These are phyloP conservation scores for Acmispon strigosus DNA, from an alignment of 306 rosid species.

Conservation along the genomic window DNA sequence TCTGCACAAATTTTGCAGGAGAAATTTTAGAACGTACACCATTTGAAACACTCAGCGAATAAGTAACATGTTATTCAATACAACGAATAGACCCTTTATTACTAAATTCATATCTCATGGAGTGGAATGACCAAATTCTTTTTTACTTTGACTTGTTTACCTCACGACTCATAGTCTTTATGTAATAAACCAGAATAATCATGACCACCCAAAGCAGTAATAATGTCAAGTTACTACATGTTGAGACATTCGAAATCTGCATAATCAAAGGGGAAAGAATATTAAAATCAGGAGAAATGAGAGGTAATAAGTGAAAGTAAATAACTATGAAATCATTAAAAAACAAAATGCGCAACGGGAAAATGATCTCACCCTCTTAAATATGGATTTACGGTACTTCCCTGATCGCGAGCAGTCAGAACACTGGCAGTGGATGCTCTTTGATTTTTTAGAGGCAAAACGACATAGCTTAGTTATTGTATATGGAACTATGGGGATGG, in stretches of 20 bases:
- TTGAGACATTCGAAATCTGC: conserved; percentile 90
- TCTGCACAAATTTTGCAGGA: conserved; percentile 35
- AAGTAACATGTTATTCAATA: conserved; percentile 1
- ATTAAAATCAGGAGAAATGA: neutral
- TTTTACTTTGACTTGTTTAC: conserved; percentile 35
- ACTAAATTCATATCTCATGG: neutral
- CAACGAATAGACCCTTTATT: neutral
- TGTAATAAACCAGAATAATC: conserved; percentile 82
- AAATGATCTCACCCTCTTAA: conserved; percentile 58
- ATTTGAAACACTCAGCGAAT: neutral
- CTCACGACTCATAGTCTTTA: conserved; percentile 78
- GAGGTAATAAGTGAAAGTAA: neutral
- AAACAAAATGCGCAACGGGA: neutral
- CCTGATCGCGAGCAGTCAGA: conserved; percentile 79
- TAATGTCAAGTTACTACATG: conserved; percentile 67
- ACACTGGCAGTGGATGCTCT: conserved; percentile 88
- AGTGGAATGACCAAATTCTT: neutral
- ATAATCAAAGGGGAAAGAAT: conserved; percentile 5
- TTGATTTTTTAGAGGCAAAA: conserved; percentile 71
- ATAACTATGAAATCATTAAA: neutral
- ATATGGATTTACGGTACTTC: conserved; percentile 83
- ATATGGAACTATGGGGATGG: conserved; percentile 85
- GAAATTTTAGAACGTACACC: conserved; percentile 1
- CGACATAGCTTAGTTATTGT: conserved; percentile 74
- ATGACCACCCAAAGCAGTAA: conserved; percentile 81